Evolutionary conservation across 208 protist species (phyloP).

Genomic region (Trypanosoma mega): DNA sequence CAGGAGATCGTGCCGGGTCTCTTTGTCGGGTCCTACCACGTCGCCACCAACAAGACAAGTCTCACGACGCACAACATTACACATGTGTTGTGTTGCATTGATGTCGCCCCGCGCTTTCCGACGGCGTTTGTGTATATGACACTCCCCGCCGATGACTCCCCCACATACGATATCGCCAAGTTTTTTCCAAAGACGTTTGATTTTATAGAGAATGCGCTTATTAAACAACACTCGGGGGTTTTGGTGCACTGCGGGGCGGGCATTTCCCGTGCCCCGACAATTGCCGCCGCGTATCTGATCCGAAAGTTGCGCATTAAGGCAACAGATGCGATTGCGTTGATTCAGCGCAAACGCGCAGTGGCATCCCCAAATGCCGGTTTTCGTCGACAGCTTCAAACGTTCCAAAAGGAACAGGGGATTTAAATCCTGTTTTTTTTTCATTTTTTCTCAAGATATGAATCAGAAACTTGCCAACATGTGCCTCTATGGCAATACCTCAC

Average conservation of each 20-base stretch:
- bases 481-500: constrained; percentile 12
- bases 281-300: constrained; percentile 76
- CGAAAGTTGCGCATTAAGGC: constrained; percentile 59
- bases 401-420: constrained; percentile 26
- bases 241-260: constrained; percentile 85
- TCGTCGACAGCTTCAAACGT: constrained; percentile 46
- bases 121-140: constrained; percentile 54
- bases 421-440: constrained; percentile 11
- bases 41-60: constrained; percentile 37
- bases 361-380: constrained; percentile 77
- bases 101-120: constrained; percentile 51
- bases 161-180: constrained; percentile 43
- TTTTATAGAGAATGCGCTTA: constrained; percentile 72
- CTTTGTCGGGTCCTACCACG: constrained; percentile 79
- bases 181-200: constrained; percentile 62
- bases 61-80: constrained; percentile 56
- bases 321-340: constrained; percentile 42
- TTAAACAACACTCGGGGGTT: constrained; percentile 42
- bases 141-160: constrained; percentile 42
- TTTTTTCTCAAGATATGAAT: neutral
- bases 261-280: constrained; percentile 77
- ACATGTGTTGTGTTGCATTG: constrained; percentile 76
- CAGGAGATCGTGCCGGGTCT: constrained; percentile 78
- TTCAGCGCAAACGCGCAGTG: constrained; percentile 42
- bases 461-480: constrained; percentile 17